A percentile compares a stretch with the other conserved stretches of the same genome.
Evolutionary conservation across 257 asterid genomes (phyloP).

Genomic region (Salvia hispanica): DNA sequence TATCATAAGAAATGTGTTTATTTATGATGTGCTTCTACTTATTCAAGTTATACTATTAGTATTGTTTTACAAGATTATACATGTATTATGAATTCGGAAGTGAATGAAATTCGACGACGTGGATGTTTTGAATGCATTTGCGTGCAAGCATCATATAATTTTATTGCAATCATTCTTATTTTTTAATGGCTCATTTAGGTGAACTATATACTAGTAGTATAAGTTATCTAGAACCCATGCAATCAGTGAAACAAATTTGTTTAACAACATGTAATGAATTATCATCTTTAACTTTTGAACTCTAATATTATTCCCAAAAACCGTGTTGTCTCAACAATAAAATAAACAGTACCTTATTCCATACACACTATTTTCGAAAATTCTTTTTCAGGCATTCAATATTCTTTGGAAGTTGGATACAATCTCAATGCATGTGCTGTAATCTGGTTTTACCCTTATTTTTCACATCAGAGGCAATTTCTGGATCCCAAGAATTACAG

Average conservation of each 20-base stretch:
- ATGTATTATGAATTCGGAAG: no score
- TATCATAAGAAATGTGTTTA: no score
- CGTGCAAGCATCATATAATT: background rate
- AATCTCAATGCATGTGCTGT: background rate
- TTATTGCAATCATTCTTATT: background rate
- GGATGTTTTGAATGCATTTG: background rate
- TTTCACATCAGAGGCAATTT: no score
- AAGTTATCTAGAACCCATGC: background rate
- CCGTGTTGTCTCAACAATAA: background rate
- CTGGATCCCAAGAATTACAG: constrained; percentile 10
- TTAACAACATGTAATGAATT: background rate
- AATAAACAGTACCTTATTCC: background rate
- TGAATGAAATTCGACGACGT: no score
- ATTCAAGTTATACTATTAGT: no score
- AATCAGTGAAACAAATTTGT: background rate
- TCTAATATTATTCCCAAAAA: background rate
- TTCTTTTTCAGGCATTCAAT: background rate
- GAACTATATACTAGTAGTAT: no score
- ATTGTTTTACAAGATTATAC: no score
- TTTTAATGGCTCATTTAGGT: background rate
- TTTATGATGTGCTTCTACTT: no score
- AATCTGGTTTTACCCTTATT: background rate
- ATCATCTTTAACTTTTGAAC: background rate
- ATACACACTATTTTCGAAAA: background rate
- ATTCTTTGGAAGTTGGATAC: background rate